Conservation (phyloP, 2,329 filamentous ascomycete species). For the Ophiognomonia clavigignenti-juglandacearum region DNA sequence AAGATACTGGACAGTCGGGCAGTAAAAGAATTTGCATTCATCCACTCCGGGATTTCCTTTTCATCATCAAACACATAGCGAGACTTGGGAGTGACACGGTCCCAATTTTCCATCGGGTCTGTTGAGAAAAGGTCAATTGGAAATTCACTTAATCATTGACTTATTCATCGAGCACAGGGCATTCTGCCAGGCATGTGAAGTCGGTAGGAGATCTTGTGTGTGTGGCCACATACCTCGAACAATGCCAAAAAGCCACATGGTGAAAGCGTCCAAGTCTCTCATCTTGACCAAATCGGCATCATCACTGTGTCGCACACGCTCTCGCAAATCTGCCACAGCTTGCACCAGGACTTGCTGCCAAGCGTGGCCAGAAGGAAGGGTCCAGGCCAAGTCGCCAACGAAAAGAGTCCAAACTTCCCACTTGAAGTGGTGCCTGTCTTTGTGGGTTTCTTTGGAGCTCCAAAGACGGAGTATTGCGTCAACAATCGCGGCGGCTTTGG, state of each 20-base stretch:
- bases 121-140: no score
- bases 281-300: neutral
- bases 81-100: no score
- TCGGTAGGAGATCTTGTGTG: no score
- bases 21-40: neutral
- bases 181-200: no score
- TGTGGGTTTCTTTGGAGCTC: neutral
- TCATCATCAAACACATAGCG: neutral
- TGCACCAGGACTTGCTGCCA: neutral
- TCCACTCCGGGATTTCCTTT: neutral
- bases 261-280: neutral
- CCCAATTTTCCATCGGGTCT: neutral
- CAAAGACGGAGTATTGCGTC: neutral
- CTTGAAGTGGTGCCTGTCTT: neutral
- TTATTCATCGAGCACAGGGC: no score
- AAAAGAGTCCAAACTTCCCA: neutral
- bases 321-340: neutral
- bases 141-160: neutral
- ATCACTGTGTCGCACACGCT: neutral
- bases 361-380: neutral
- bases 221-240: neutral
- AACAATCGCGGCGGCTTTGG: neutral
- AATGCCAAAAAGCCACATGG: neutral
- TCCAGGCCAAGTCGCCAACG: neutral
- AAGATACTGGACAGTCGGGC: neutral